Evolutionary conservation across 73 alveolate genomes (phyloP), one percentile per base, ranked within the genome.

Genomic region (Uronychia binucleata): DNA sequence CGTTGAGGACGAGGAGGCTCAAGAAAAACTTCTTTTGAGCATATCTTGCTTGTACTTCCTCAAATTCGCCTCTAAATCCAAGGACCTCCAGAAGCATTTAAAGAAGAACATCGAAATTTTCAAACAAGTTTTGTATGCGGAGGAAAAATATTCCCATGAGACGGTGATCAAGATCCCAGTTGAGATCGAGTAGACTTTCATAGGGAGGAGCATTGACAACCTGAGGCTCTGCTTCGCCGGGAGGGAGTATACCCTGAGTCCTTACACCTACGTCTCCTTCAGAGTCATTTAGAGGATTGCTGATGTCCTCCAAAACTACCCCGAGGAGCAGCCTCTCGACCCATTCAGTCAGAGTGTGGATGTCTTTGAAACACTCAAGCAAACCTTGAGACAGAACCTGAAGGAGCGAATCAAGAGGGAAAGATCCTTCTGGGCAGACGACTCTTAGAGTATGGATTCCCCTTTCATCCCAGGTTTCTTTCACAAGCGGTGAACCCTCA

Each of bases 201-300:
- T 93, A 25, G 98, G 97, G 11, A 89, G 92, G n/a, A 76, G 30
- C 59, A 75, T 88, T 29, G 89, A 94, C 32, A 89, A 90, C 59
- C 75, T 94, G 34, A 74, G 93, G 0, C 74, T 86, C 33, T 77
- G 84, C 0, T 74, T 93, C 33, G 60, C 83, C 11, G 93, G 94
- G 0, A 86, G 77, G 11, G 96, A 94, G 33, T 46, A 11, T 19
- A 80, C 95, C 27, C 79, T 94, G 26, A 78, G 57, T 1, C 98
- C 98, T 35, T 94, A 94, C 60, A 60, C 83, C n/a, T 77, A 59
- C 26, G 94, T 90, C 13, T 85, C 96, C 1, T 94, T 86, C 87
- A 88, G 98, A 81, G 85, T 94, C 26, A 57, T 94, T 14, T 83
- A 87, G 33, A 88, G 95, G 86, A 94, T 94, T 60, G 98, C 96